Evolutionary conservation across 768 basidiomycete species (phyloP).

Genomic region (Serpula lacrymans): DNA sequence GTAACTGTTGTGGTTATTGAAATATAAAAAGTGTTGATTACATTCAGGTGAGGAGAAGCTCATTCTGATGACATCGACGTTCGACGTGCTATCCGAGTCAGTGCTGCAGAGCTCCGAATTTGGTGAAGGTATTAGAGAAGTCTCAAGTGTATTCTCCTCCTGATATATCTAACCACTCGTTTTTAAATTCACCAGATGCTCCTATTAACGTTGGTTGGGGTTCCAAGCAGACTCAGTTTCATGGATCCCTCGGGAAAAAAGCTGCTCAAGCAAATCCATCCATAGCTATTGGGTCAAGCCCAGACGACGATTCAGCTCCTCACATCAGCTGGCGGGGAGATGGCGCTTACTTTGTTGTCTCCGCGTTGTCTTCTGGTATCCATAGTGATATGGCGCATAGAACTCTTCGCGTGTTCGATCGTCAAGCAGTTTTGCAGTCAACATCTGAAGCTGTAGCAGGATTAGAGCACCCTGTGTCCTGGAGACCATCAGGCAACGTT

Average conservation of each 20-base stretch:
- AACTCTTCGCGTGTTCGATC: conserved; percentile 70
- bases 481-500: conserved; percentile 88
- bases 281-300: conserved; percentile 47
- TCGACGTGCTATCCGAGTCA: conserved; percentile 84
- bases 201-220: conserved; percentile 99
- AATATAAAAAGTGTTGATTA: neutral
- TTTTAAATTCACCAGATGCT: conserved; percentile 48
- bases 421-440: conserved; percentile 70
- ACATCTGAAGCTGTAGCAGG: conserved; percentile 85
- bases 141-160: neutral
- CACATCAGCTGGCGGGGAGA: conserved; percentile 95
- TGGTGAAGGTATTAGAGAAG: conserved; percentile 64
- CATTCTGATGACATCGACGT: conserved; percentile 83
- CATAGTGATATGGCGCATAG: conserved; percentile 33
- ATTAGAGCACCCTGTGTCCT: conserved; percentile 73
- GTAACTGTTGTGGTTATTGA: neutral
- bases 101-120: conserved; percentile 72
- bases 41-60: conserved; percentile 68
- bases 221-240: conserved; percentile 94
- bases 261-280: conserved; percentile 55
- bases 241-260: conserved; percentile 86
- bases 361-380: conserved; percentile 52
- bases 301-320: conserved; percentile 67
- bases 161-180: conserved; percentile 1
- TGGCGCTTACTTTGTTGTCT: conserved; percentile 83